Conservation (phyloP, 2,329 filamentous ascomycete genomes). For the Annulohypoxylon truncatum region DNA sequence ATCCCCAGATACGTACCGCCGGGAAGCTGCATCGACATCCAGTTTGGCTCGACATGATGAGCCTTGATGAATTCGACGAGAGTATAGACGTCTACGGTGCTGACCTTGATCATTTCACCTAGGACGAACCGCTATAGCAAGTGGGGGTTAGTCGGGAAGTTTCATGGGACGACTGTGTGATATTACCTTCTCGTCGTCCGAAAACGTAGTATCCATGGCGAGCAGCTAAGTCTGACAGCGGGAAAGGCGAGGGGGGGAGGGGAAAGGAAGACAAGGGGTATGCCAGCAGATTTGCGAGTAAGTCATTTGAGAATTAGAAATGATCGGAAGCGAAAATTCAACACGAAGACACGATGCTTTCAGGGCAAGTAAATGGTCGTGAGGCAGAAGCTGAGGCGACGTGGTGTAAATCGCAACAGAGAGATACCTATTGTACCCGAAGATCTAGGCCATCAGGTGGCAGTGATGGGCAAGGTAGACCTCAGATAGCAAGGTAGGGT, state of each 20-base stretch:
- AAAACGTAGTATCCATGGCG: slow-evolving; percentile 60
- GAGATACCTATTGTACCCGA: slow-evolving; percentile 35
- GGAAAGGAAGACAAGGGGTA: slow-evolving; percentile 46
- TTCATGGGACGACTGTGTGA: slow-evolving; percentile 19
- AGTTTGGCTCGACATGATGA: slow-evolving; percentile 57
- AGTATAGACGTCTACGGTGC: slow-evolving; percentile 59
- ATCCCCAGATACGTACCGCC: slow-evolving; percentile 53
- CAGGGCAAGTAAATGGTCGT: slow-evolving; percentile 37
- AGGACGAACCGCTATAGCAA: slow-evolving; percentile 65
- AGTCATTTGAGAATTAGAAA: slow-evolving; percentile 51
- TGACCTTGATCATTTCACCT: slow-evolving; percentile 68
- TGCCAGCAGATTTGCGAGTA: slow-evolving; percentile 45
- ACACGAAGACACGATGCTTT: slow-evolving; percentile 35
- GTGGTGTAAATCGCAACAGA: slow-evolving; percentile 39
- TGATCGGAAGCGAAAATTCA: slow-evolving; percentile 30
- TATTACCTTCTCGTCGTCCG: slow-evolving; percentile 64
- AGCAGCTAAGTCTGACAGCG: slow-evolving; percentile 39
- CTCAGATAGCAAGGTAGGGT: slow-evolving; percentile 41
- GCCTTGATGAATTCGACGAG: slow-evolving; percentile 61
- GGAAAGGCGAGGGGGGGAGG: slow-evolving; percentile 42
- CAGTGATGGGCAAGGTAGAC: slow-evolving; percentile 35
- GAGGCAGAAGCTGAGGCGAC: slow-evolving; percentile 42
- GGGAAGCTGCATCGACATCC: slow-evolving; percentile 62
- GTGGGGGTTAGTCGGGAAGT: slow-evolving; percentile 39
- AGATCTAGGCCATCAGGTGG: slow-evolving; percentile 41